These are phyloP conservation scores for Alloteropsis angusta DNA, from an alignment of 202 grass and related monocot genomes.

Conservation along the genomic window DNA sequence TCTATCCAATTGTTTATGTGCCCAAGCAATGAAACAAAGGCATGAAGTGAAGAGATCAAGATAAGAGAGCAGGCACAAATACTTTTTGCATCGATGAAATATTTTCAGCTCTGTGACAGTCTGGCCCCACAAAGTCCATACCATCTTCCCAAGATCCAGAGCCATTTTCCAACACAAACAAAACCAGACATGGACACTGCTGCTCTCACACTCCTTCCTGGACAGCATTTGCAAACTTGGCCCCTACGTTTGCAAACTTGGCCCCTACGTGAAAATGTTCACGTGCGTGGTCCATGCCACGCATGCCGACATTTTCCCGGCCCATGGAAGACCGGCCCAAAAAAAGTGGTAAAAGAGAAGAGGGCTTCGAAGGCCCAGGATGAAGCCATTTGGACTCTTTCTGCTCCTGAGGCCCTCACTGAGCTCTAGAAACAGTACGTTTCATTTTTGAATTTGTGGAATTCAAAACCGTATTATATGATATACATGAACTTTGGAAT, in stretches of 20 bases:
- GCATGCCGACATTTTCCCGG: background rate
- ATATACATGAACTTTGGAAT: background rate
- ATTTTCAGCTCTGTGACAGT: background rate
- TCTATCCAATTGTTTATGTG: background rate
- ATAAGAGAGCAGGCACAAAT: background rate
- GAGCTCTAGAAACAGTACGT: background rate
- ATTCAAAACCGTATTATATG: background rate
- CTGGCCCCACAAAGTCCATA: background rate
- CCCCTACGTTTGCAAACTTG: background rate
- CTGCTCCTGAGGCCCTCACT: too few relatives aligned
- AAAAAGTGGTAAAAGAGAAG: background rate
- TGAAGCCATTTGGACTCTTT: background rate
- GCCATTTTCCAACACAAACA: background rate
- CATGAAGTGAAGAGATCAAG: background rate
- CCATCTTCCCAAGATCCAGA: background rate
- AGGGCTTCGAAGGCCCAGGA: background rate
- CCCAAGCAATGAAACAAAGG: background rate
- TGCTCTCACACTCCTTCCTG: background rate
- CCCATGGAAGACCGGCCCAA: background rate
- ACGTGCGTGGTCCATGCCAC: background rate
- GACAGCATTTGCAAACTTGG: conserved; percentile 7
- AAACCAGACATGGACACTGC: too few relatives aligned
- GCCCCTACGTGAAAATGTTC: background rate
- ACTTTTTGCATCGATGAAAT: too few relatives aligned
- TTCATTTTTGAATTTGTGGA: background rate